Percentiles rank a stretch among this genome's conserved stretches.
Conservation (phyloP, 495 filamentous ascomycete species). For the Tuber melanosporum region DNA sequence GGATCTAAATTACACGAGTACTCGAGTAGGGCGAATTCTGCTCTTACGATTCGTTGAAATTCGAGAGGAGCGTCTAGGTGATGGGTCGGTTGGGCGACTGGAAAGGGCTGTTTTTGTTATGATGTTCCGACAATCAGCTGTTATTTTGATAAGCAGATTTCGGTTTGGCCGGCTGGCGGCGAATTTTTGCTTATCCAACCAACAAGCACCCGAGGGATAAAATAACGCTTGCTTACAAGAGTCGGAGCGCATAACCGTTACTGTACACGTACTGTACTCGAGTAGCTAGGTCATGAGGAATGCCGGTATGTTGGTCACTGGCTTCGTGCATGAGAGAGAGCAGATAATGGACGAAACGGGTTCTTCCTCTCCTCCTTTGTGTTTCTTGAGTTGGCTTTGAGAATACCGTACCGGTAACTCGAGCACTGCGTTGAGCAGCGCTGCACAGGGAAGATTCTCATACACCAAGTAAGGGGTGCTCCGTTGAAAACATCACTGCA, state of each 20-base stretch:
- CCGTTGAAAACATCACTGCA: not conserved
- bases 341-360: not conserved
- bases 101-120: no score
- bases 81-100: no score
- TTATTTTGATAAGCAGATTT: no score
- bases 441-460: not conserved
- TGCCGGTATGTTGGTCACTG: not conserved
- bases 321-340: not conserved
- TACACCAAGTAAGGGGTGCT: not conserved
- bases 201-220: not conserved
- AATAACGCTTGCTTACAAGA: not conserved
- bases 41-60: no score
- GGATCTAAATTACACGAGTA: no score
- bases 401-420: not conserved
- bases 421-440: not conserved
- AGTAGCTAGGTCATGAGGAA: not conserved
- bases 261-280: no score
- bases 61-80: no score
- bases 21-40: no score
- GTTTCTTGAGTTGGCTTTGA: not conserved
- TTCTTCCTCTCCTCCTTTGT: not conserved
- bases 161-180: no score
- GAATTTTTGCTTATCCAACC: no score
- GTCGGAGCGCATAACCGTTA: not conserved
- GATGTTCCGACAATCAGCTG: no score